phyloP scores from a whole-genome alignment of 371 early-diverging fungal species.

The Apophysomyces ossiformis region DNA sequence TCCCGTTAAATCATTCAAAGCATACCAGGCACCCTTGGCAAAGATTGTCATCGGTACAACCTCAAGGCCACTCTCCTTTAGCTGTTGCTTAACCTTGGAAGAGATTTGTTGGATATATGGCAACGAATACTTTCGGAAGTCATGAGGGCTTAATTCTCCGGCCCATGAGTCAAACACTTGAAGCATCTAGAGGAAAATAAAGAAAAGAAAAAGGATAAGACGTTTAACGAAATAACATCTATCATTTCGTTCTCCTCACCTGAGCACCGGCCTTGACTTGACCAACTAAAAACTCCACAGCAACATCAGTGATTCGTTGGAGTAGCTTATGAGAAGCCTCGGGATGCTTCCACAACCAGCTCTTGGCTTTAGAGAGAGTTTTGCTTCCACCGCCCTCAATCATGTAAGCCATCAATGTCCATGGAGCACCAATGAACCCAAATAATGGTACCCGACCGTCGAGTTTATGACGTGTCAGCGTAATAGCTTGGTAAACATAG shows the following conservation, averaged over 20 bases:
- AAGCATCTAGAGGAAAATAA: slow-evolving; percentile 63
- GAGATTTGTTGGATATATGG: slow-evolving; percentile 90
- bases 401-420: slow-evolving; percentile 99
- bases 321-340: slow-evolving; percentile 81
- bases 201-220: neutral
- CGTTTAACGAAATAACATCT: neutral
- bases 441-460: slow-evolving; percentile 91
- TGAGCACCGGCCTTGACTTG: slow-evolving; percentile 99
- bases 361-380: slow-evolving; percentile 86
- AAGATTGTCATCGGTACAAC: slow-evolving; percentile 91
- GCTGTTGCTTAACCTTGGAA: slow-evolving; percentile 65
- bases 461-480: slow-evolving; percentile 85
- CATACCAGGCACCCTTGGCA: slow-evolving; percentile 91
- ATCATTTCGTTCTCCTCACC: slow-evolving; percentile 44
- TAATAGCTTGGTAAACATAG: slow-evolving; percentile 96
- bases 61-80: slow-evolving; percentile 43
- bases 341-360: slow-evolving; percentile 89
- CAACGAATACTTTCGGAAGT: slow-evolving; percentile 83
- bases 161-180: slow-evolving; percentile 98
- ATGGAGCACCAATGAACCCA: slow-evolving; percentile 97
- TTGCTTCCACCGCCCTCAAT: slow-evolving; percentile 98
- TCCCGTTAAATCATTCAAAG: slow-evolving; percentile 73
- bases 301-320: slow-evolving; percentile 80
- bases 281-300: slow-evolving; percentile 85
- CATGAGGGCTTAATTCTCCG: slow-evolving; percentile 86